Evolutionary conservation across 129 eudicot genomes (phyloP), one percentile per base, ranked within the genome.

Genomic region (Tagetes patula): DNA sequence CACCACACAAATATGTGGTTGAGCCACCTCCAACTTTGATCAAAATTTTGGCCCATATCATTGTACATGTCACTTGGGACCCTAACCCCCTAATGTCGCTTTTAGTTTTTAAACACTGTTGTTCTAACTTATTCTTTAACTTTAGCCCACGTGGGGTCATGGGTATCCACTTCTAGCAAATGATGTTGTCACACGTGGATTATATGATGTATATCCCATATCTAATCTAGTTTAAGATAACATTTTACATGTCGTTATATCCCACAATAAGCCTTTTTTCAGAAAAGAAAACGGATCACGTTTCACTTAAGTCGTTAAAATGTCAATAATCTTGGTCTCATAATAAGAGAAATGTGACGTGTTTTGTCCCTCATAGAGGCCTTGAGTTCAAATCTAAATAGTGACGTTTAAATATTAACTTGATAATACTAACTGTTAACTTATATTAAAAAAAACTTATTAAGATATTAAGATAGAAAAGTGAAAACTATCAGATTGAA

Each of bases 1-100:
- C 27, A 59, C 88, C 88, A 76, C 87, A 65, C 59, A 73, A 76
- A 71, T 41, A 62, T 79, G 92, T 87, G 92, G 92, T 60, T 41
- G 13, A 56, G 54, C 65, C 38, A 66, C 32, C 30, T 50, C 82
- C 42, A 82, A 50, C 6, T 32, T 62, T 39, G 72, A 43, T 69
- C 43, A 31, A 73, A 59, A 73, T 67, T 75, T 67, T 73, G 79
- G 83, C 82, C 69, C 69, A 73, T 68, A 36, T 79, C 73, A 56
- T 53, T 33, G 69, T 55, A 66, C 83, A 64, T 20, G 73, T 72
- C 74, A 65, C 9, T 61, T 41, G 83, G 75, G 1, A 20, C 27
- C 27, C 27, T 20, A 20, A 20, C 27, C 27, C 74, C 75, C 75
- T 2, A 4, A 7, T 3, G 33, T 70, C 45, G 76, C 77, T 62